These are phyloP conservation scores for Aspergillus candidus DNA, from an alignment of 2,329 filamentous ascomycete species.

Conservation along the genomic window DNA sequence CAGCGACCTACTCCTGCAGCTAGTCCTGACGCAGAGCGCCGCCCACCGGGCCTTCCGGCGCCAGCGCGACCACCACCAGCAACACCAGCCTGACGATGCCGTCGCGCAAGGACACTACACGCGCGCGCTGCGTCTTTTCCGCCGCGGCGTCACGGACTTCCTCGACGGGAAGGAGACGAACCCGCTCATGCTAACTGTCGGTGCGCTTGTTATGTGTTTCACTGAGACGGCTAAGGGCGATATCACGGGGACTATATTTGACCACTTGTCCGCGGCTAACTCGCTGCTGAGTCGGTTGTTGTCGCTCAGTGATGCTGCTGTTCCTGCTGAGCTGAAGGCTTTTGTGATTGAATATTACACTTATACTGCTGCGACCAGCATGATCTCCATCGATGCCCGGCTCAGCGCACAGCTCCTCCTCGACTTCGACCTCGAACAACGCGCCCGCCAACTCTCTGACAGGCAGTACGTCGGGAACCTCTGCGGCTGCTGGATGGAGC, in stretches of 20 bases:
- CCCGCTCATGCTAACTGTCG: conserved; percentile 39
- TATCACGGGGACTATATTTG: conserved; percentile 42
- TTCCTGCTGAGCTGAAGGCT: conserved; percentile 36
- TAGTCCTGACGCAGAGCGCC: conserved; percentile 42
- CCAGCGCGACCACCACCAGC: conserved; percentile 23
- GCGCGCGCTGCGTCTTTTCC: conserved; percentile 24
- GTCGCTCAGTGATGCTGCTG: conserved; percentile 24
- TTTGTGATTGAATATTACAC: conserved; percentile 47
- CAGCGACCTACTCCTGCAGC: conserved; percentile 42
- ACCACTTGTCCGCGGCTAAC: conserved; percentile 43
- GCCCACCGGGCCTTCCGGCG: conserved; percentile 27
- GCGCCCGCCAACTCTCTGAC: conserved; percentile 22
- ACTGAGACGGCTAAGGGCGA: conserved; percentile 45
- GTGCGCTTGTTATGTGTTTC: conserved; percentile 43
- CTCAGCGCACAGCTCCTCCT: conserved; percentile 23
- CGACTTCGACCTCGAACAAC: conserved; percentile 41
- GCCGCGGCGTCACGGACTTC: conserved; percentile 25
- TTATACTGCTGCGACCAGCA: conserved; percentile 44
- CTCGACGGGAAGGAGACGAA: conserved; percentile 27
- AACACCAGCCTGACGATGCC: conserved; percentile 13
- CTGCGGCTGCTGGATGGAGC: conserved; percentile 27
- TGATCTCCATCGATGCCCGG: conserved; percentile 40
- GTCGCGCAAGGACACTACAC: conserved; percentile 27
- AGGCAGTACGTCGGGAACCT: conserved; percentile 26
- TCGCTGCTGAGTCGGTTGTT: conserved; percentile 38